phyloP scores from a whole-genome alignment of 805 yeast genomes.

The Candida railenensis region DNA sequence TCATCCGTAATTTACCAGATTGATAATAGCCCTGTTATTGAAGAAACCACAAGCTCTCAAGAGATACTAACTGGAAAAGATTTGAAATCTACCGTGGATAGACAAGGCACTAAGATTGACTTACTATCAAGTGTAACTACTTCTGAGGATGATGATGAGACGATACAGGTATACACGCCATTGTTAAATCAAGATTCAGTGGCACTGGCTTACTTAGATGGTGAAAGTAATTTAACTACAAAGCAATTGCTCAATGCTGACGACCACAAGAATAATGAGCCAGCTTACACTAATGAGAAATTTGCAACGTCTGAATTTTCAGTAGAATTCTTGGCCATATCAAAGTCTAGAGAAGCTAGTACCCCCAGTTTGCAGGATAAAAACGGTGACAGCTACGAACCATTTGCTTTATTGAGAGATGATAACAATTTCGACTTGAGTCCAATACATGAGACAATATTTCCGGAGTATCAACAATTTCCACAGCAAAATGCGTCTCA shows the following conservation, averaged over 20 bases:
- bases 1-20: background rate
- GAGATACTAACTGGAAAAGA: background rate
- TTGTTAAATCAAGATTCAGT: background rate
- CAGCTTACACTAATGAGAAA: background rate
- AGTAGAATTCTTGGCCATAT: background rate
- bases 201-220: background rate
- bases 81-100: background rate
- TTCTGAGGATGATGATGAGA: background rate
- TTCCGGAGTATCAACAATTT: background rate
- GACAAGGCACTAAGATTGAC: too few relatives aligned
- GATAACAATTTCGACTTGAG: background rate
- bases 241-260: too few relatives aligned
- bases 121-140: background rate
- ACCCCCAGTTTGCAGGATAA: background rate
- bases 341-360: background rate
- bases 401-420: background rate
- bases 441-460: background rate
- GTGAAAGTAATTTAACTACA: background rate
- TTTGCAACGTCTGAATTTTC: background rate
- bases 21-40: too few relatives aligned
- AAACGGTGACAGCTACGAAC: background rate
- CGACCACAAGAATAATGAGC: background rate
- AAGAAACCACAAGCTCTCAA: background rate
- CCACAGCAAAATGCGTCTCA: background rate
- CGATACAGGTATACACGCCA: background rate